These are phyloP conservation scores for Citrus australasica DNA, from an alignment of 345 rosid genomes.

Conservation along the genomic window DNA sequence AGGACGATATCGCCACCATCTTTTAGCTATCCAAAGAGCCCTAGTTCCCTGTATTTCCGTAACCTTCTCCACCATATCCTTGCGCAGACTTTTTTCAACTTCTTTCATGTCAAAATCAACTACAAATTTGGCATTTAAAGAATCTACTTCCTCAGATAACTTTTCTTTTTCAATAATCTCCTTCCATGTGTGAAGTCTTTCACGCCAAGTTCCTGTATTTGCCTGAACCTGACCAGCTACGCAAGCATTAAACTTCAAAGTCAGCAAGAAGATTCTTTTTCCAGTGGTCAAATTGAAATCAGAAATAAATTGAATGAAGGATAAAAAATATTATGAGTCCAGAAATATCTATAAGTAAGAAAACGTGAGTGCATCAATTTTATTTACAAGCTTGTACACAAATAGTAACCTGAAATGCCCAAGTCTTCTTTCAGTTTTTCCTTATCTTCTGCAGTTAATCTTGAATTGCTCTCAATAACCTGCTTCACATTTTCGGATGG, in stretches of 20 bases:
- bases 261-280: neutral
- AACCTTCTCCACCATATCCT: conserved; percentile 62
- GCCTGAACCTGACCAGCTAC: conserved; percentile 44
- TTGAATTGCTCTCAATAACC: conserved; percentile 49
- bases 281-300: neutral
- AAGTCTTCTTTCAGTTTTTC: conserved; percentile 59
- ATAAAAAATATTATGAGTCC: neutral
- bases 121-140: conserved; percentile 65
- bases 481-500: conserved; percentile 49
- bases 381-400: conserved; percentile 6
- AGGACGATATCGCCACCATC: conserved; percentile 99
- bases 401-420: conserved; percentile 58
- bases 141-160: conserved; percentile 56
- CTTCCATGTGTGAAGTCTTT: conserved; percentile 71
- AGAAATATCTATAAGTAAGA: neutral
- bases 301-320: neutral
- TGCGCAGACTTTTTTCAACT: conserved; percentile 90
- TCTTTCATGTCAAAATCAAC: conserved; percentile 97
- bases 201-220: conserved; percentile 62
- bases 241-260: conserved; percentile 11
- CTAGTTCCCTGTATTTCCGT: conserved; percentile 63
- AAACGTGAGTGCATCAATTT: neutral
- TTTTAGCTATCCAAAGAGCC: conserved; percentile 93
- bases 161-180: conserved; percentile 67
- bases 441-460: conserved; percentile 61